These are phyloP conservation scores for Pichia membranifaciens DNA, from an alignment of 805 yeast genomes.

Conservation along the genomic window DNA sequence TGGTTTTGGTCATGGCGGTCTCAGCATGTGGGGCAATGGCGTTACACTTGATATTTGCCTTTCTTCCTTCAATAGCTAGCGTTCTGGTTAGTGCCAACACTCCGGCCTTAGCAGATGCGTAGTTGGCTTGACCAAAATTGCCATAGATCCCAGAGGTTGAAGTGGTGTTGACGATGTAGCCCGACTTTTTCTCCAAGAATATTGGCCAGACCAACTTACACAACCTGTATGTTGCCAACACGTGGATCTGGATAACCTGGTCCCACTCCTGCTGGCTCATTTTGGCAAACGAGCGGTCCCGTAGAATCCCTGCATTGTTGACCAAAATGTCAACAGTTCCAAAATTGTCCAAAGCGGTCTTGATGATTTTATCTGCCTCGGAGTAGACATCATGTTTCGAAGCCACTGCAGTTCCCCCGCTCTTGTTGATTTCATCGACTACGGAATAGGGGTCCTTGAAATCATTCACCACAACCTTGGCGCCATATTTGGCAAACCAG, in stretches of 20 bases:
- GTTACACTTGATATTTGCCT: constrained; percentile 66
- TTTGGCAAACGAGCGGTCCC: constrained; percentile 83
- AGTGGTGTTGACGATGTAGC: constrained; percentile 81
- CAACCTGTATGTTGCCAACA: constrained; percentile 73
- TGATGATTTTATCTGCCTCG: constrained; percentile 67
- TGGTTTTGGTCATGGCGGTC: constrained; percentile 91
- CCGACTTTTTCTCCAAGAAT: constrained; percentile 69
- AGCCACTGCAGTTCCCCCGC: constrained; percentile 71
- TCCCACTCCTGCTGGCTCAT: constrained; percentile 84
- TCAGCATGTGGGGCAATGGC: constrained; percentile 96
- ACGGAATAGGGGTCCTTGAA: constrained; percentile 67
- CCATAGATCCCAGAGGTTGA: constrained; percentile 98
- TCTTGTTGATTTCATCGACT: constrained; percentile 65
- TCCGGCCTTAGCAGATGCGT: constrained; percentile 89
- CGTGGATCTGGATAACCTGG: constrained; percentile 72
- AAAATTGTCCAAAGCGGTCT: constrained; percentile 67
- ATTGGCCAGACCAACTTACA: constrained; percentile 92
- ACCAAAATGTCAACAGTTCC: constrained; percentile 82
- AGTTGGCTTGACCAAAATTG: constrained; percentile 95
- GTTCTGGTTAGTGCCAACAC: constrained; percentile 81
- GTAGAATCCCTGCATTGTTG: constrained; percentile 91
- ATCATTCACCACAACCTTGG: constrained; percentile 91
- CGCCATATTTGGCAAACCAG: constrained; percentile 84
- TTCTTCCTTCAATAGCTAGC: constrained; percentile 86
- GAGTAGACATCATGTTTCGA: constrained; percentile 77